Base-by-base conservation (phyloP, 352 stramenopile species). In the Globisporangium irregulare region DNA sequence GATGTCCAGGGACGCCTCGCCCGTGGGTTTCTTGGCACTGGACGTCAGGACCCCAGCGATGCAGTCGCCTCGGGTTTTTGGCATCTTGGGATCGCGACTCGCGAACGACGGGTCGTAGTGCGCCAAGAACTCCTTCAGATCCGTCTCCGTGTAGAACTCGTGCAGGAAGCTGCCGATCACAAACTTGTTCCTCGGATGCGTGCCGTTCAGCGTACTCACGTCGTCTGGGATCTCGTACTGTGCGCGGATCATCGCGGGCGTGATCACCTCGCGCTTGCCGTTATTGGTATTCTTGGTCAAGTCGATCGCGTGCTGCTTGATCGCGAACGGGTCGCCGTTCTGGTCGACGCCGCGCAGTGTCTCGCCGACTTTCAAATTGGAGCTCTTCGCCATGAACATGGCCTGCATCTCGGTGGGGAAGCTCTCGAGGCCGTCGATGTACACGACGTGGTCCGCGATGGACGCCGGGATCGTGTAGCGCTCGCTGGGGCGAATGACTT, bases 351-450 rank as follows among this genome's bases (percentile, higher is more conserved):
- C 62, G 12, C 32, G 53, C 46, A 36, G 1, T 1, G 60, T 46
- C 27, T n/a, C 9, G 0, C 50, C 46, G 51, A 46, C n/a, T 51
- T 48, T 34, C 29, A 58, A 14, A 14, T 24, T 14, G 0, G 4
- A 32, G n/a, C 68, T 51, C 38, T 66, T 59, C 59, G 76, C 70
- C 72, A 90, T 80, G 43, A 76, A 73, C 36, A 71, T 70, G n/a
- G 81, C 79, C 67, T 91, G 82, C 62, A 82, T 81, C 59, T 86
- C 74, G 27, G 86, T 90, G 4, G 86, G 86, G 54, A 94, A 91
- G 62, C 74, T 82, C 71, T 94, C 84, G 22, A 94, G 74, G 24
- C 81, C 86, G 71, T 88, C 86, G 10, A 92, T 67, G 70, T 81
- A 94, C 57, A 78, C 53, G 22, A 92, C 73, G 22, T 88, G 73